Evolutionary conservation across 2,329 filamentous ascomycete species (phyloP).

Genomic region (Tolypocladium sp.): DNA sequence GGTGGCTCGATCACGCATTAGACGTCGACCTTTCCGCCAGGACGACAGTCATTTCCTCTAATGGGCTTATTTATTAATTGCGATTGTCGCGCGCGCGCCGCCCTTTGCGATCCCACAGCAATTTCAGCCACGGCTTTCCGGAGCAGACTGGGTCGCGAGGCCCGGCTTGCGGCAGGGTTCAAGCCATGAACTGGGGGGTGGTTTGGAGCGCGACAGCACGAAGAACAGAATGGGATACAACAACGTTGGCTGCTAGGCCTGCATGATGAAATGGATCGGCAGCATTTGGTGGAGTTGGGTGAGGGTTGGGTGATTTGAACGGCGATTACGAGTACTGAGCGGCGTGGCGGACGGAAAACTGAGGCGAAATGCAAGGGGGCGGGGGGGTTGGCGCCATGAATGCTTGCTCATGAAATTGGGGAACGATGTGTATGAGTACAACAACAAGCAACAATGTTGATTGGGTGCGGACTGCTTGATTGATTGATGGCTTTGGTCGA

Average conservation of each 20-base stretch:
- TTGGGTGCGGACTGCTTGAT: not conserved
- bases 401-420: not conserved
- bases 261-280: constrained; percentile 1
- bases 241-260: not conserved
- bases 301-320: not conserved
- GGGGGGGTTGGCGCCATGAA: not conserved
- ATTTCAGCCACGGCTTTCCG: not conserved
- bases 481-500: not conserved
- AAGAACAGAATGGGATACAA: not conserved
- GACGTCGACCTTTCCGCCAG: not conserved
- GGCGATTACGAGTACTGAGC: not conserved
- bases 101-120: not conserved
- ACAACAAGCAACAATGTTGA: not conserved
- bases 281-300: constrained; percentile 1
- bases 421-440: not conserved
- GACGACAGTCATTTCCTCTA: not conserved
- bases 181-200: not conserved
- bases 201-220: not conserved
- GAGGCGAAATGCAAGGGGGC: not conserved
- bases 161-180: not conserved
- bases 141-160: not conserved
- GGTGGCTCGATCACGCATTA: not conserved
- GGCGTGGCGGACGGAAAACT: not conserved
- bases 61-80: not conserved
- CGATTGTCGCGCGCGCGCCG: not conserved